These are phyloP conservation scores for Candida orba DNA, from an alignment of 805 yeast genomes.

Conservation along the genomic window DNA sequence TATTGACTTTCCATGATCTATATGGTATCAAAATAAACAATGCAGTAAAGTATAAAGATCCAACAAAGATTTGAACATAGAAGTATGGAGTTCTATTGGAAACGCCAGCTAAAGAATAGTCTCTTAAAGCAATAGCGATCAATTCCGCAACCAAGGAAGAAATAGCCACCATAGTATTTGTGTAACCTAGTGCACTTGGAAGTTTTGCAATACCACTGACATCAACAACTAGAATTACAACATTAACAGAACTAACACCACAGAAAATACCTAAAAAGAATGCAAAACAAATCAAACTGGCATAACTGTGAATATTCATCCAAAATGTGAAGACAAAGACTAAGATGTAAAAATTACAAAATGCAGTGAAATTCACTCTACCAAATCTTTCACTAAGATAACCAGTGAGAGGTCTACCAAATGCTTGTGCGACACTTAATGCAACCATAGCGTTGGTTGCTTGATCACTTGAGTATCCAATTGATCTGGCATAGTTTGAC, in stretches of 20 bases:
- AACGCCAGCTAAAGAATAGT: slow-evolving; percentile 12
- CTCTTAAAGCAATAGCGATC: slow-evolving; percentile 43
- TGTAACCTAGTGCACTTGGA: slow-evolving; percentile 32
- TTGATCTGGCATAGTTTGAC: slow-evolving; percentile 37
- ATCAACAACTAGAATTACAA: slow-evolving; percentile 34
- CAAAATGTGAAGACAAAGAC: slow-evolving; percentile 40
- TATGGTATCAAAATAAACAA: slow-evolving; percentile 36
- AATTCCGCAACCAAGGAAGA: slow-evolving; percentile 42
- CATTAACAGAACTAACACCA: slow-evolving; percentile 39
- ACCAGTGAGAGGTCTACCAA: slow-evolving; percentile 46
- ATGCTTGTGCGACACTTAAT: slow-evolving; percentile 37
- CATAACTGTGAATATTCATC: slow-evolving; percentile 38
- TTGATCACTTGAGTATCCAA: slow-evolving; percentile 38
- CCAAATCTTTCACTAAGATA: slow-evolving; percentile 38
- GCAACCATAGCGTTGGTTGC: slow-evolving; percentile 40
- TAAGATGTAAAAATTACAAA: slow-evolving; percentile 28
- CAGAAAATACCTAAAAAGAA: slow-evolving; percentile 36
- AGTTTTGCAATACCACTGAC: slow-evolving; percentile 31
- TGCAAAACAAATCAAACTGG: slow-evolving; percentile 34
- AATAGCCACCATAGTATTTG: slow-evolving; percentile 26
- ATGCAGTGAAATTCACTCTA: slow-evolving; percentile 37
- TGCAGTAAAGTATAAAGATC: slow-evolving; percentile 38
- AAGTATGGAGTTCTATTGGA: slow-evolving; percentile 37
- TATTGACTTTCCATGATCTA: slow-evolving; percentile 45
- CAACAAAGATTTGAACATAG: slow-evolving; percentile 56